phyloP scores from a whole-genome alignment of 2,329 filamentous ascomycete species.

The Aspergillus arachidicola region DNA sequence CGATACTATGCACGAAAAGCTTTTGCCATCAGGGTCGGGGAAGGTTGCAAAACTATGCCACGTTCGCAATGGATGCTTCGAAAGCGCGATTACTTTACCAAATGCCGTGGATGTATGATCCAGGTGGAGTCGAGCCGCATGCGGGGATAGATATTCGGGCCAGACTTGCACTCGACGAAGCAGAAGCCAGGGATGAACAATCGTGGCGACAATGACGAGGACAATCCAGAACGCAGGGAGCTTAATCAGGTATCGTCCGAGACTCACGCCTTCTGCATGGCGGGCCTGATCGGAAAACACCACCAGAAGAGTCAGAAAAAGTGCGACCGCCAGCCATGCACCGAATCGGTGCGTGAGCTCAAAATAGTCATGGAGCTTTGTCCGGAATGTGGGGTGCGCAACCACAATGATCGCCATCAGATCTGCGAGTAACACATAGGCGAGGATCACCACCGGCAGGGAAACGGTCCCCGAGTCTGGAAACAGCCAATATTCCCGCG shows the following conservation, averaged over 20 bases:
- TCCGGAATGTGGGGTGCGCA: conserved; percentile 27
- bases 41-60: conserved; percentile 30
- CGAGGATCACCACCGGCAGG: conserved; percentile 32
- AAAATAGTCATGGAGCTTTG: conserved; percentile 38
- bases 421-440: neutral
- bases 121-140: conserved; percentile 28
- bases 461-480: conserved; percentile 10
- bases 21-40: conserved; percentile 12
- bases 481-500: conserved; percentile 12
- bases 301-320: conserved; percentile 18
- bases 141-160: conserved; percentile 25
- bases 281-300: conserved; percentile 14
- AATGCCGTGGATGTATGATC: conserved; percentile 20
- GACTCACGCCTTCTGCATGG: neutral
- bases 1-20: conserved; percentile 19
- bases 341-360: conserved; percentile 41
- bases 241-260: neutral
- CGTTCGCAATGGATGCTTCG: conserved; percentile 22
- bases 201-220: conserved; percentile 22
- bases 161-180: conserved; percentile 23
- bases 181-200: conserved; percentile 25
- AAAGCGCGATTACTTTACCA: conserved; percentile 21
- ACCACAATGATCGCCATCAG: conserved; percentile 13
- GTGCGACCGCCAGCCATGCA: conserved; percentile 33
- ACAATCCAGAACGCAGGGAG: conserved; percentile 26